phyloP scores from a whole-genome alignment of 345 rosid species.

The Gossypium raimondii region DNA sequence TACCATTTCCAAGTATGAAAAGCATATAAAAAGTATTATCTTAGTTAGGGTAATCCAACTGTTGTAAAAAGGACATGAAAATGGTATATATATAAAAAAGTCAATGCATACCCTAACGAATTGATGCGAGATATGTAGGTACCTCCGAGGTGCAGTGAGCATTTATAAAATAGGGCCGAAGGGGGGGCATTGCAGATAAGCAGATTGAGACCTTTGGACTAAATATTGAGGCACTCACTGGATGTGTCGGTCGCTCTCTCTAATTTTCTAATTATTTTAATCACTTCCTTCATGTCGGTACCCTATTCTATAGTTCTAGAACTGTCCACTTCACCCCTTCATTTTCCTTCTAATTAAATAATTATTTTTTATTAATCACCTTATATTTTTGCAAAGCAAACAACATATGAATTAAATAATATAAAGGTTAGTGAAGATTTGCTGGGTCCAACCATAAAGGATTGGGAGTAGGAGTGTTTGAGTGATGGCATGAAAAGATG shows the following conservation, averaged over 20 bases:
- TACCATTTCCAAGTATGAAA: not conserved
- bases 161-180: slow-evolving; percentile 3
- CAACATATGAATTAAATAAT: no score
- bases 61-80: not conserved
- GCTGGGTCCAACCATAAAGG: no score
- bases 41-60: not conserved
- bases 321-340: no score
- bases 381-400: no score
- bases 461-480: no score
- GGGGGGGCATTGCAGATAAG: not conserved
- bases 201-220: not conserved
- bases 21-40: not conserved
- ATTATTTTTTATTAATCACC: no score
- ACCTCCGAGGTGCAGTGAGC: not conserved
- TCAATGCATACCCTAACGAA: not conserved
- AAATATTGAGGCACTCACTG: not conserved
- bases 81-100: not conserved
- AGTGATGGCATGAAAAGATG: no score
- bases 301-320: no score
- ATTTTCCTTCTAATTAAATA: no score
- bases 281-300: not conserved
- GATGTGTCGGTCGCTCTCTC: not conserved
- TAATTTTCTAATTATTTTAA: not conserved
- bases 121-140: not conserved
- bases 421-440: no score